phyloP scores from a whole-genome alignment of 179 eudicot species.

The Monotropa hypopitys region DNA sequence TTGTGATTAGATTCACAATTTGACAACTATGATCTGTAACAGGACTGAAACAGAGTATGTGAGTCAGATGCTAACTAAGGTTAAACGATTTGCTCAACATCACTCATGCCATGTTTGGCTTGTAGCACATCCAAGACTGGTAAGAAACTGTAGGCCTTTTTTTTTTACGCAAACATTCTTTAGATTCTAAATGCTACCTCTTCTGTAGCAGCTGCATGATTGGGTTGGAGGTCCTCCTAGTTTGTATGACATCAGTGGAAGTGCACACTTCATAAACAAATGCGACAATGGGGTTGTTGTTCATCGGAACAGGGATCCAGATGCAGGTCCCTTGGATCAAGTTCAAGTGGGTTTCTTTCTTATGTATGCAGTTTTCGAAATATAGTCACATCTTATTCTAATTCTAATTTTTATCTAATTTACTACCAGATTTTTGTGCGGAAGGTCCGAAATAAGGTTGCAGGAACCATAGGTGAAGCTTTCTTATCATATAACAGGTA shows the following conservation, averaged over 20 bases:
- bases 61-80: conserved; percentile 84
- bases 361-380: not conserved
- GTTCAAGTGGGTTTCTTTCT: conserved; percentile 45
- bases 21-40: conserved; percentile 14
- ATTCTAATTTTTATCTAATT: not conserved
- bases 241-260: conserved; percentile 89
- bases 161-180: not conserved
- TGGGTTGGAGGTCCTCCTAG: conserved; percentile 77
- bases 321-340: conserved; percentile 61
- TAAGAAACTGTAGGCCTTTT: conserved; percentile 13
- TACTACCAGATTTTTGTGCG: conserved; percentile 61
- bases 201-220: conserved; percentile 45
- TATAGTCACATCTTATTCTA: not conserved
- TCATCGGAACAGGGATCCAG: conserved; percentile 90
- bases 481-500: conserved; percentile 60
- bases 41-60: conserved; percentile 99
- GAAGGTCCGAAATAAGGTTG: conserved; percentile 88
- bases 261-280: conserved; percentile 91
- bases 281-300: conserved; percentile 91
- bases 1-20: not conserved
- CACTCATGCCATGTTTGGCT: conserved; percentile 99
- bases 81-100: conserved; percentile 92
- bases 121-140: conserved; percentile 98
- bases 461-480: conserved; percentile 76
- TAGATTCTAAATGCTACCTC: not conserved